Base-by-base conservation (phyloP, 345 rosid species). In the Melaleuca quinquenervia region DNA sequence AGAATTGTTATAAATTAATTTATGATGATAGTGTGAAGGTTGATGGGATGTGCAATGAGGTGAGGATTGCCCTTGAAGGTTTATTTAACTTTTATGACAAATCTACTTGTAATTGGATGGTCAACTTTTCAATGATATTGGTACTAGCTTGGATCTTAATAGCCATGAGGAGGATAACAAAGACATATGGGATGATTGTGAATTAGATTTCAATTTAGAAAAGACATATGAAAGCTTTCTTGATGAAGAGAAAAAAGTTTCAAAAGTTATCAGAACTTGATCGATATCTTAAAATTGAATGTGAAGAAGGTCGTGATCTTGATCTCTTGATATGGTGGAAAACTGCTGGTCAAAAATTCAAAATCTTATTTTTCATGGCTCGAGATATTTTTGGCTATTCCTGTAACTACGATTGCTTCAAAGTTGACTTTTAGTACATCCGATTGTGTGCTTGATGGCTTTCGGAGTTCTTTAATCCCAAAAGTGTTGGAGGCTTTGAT, bases 1-100 rank as follows among this genome's bases (percentile, higher is more conserved):
- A 26, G 5, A 0, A 26, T 7, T 2, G 0, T 58, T n/a, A 58
- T 58, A 16, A 7, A 26, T 26, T 5, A n/a, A 26, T 58, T n/a
- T 26, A 26, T n/a, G 16, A 58, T n/a, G 32, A 58, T 58, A 1
- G 15, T 9, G 8, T 3, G 16, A 58, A n/a, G n/a, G n/a, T 11
- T 26, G 0, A 56, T 56, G 6, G 26, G 8, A 26, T 11, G 8
- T 29, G 26, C 11, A 29, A 58, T 11, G n/a, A 58, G 64, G 2
- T 26, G 64, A 58, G 29, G n/a, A 41, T 41, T 41, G 41, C 41
- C 41, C 41, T 41, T 41, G 4, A 41, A 58, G 12, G 11, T 20
- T 54, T 5, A 1, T 11, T 6, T 41, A 3, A n/a, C n/a, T 58
- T 58, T 27, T 58, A 58, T 58, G 64, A 58, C 13, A 15, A 58